A percentile compares a stretch with the other conserved stretches of the same genome.
These are phyloP conservation scores for Bipolaris bicolor DNA, from an alignment of 2,329 filamentous ascomycete genomes.

Conservation along the genomic window DNA sequence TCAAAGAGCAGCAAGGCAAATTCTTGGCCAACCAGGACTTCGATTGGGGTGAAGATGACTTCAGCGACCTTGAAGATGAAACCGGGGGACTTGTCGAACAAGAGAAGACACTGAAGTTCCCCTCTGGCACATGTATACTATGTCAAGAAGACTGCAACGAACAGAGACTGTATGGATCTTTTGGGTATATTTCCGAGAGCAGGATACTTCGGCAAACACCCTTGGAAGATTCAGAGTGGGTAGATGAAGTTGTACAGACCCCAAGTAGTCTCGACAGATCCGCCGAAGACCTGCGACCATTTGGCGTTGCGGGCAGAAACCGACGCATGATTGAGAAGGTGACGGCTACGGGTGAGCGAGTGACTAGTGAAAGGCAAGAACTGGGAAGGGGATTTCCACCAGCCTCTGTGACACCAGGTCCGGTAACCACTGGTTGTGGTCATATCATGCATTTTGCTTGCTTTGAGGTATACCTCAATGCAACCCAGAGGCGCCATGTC, in stretches of 20 bases:
- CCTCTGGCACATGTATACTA: conserved; percentile 88
- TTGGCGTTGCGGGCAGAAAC: conserved; percentile 90
- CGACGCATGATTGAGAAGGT: conserved; percentile 77
- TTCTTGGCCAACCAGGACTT: conserved; percentile 90
- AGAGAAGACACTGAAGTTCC: conserved; percentile 85
- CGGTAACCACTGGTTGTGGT: conserved; percentile 88
- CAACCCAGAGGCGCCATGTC: conserved; percentile 80
- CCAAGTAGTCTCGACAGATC: conserved; percentile 84
- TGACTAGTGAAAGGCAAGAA: conserved; percentile 76
- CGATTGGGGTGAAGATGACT: conserved; percentile 87
- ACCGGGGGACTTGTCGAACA: conserved; percentile 64
- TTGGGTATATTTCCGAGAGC: conserved; percentile 86
- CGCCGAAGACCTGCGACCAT: conserved; percentile 82
- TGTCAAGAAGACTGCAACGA: conserved; percentile 97
- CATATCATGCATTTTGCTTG: conserved; percentile 99
- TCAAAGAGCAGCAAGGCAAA: conserved; percentile 95
- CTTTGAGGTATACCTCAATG: conserved; percentile 89
- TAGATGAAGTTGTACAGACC: conserved; percentile 79
- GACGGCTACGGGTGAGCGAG: conserved; percentile 71
- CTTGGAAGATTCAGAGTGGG: conserved; percentile 78
- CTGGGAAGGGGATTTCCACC: conserved; percentile 89
- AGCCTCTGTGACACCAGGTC: conserved; percentile 69
- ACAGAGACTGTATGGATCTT: conserved; percentile 86
- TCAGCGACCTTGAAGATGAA: conserved; percentile 73
- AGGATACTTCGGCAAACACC: conserved; percentile 86